Evolutionary conservation across 768 basidiomycete genomes (phyloP).

Genomic region (Pisolithus tinctorius): DNA sequence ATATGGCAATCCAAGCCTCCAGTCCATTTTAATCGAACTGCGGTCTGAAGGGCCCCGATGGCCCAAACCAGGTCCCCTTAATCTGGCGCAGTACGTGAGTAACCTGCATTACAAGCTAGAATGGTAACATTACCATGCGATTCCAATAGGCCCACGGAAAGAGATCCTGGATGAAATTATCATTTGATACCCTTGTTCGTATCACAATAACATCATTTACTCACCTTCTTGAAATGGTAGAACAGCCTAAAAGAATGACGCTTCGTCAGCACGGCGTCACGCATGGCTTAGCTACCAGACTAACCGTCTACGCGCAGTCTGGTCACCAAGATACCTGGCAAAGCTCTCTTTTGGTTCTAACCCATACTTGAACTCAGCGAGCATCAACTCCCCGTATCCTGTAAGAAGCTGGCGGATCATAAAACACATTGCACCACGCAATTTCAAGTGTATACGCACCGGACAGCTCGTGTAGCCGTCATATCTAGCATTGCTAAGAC

Average conservation of each 20-base stretch:
- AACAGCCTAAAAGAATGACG: slow-evolving; percentile 45
- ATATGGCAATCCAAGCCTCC: no score
- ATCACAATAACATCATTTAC: background rate
- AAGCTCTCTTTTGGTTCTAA: slow-evolving; percentile 86
- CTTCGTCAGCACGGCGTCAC: slow-evolving; percentile 4
- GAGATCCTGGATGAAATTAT: slow-evolving; percentile 18
- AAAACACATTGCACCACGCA: slow-evolving; percentile 1
- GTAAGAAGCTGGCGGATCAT: slow-evolving; percentile 54
- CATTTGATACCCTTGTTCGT: background rate
- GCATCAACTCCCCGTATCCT: slow-evolving; percentile 75
- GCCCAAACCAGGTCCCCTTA: slow-evolving; percentile 44
- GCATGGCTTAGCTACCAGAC: slow-evolving; percentile 11
- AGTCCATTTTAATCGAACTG: slow-evolving; percentile 20
- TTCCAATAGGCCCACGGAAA: slow-evolving; percentile 65
- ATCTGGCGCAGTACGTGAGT: slow-evolving; percentile 18
- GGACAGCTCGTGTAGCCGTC: slow-evolving; percentile 89
- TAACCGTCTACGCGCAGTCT: slow-evolving; percentile 68
- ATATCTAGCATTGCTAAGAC: slow-evolving; percentile 63
- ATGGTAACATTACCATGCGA: slow-evolving; percentile 44
- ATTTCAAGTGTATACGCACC: slow-evolving; percentile 35
- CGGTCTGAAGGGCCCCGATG: slow-evolving; percentile 34
- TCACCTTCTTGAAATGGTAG: slow-evolving; percentile 84
- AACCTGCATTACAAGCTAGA: background rate
- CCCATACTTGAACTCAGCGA: slow-evolving; percentile 95
- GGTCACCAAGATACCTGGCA: slow-evolving; percentile 57